These are phyloP conservation scores for Juncus effusus DNA, from an alignment of 176 grass and related monocot species.

Conservation along the genomic window DNA sequence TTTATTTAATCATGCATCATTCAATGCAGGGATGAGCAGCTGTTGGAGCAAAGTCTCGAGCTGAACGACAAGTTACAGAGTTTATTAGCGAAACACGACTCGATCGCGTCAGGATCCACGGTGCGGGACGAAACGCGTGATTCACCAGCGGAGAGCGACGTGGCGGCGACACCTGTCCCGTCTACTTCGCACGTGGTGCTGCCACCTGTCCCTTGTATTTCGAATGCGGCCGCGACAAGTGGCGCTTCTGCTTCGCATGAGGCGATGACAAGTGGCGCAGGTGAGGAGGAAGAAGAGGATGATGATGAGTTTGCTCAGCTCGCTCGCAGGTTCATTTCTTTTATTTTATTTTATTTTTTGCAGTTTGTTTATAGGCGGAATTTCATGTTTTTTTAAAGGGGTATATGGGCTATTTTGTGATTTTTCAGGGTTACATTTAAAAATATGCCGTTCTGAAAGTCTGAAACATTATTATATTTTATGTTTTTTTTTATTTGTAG, in stretches of 20 bases:
- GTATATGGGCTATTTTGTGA: background rate
- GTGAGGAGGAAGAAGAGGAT: slow-evolving; percentile 52
- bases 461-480: background rate
- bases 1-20: slow-evolving; percentile 17
- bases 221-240: slow-evolving; percentile 12
- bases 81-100: slow-evolving; percentile 67
- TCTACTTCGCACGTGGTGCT: slow-evolving; percentile 1
- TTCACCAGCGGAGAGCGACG: background rate
- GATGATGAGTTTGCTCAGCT: slow-evolving; percentile 73
- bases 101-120: slow-evolving; percentile 58
- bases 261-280: slow-evolving; percentile 13
- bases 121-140: slow-evolving; percentile 34
- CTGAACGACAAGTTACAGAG: slow-evolving; percentile 74
- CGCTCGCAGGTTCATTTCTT: slow-evolving; percentile 51
- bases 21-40: slow-evolving; percentile 56
- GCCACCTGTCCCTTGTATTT: slow-evolving; percentile 8
- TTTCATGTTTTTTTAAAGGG: slow-evolving; percentile 1
- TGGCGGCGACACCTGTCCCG: slow-evolving; percentile 20
- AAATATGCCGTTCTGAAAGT: background rate
- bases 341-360: slow-evolving; percentile 2
- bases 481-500: slow-evolving; percentile 41
- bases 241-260: slow-evolving; percentile 22
- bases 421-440: background rate
- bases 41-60: slow-evolving; percentile 63
- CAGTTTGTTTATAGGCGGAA: background rate